A percentile compares a stretch with the other conserved stretches of the same genome.
phyloP scores from a whole-genome alignment of 2,329 filamentous ascomycete species.

The Aureobasidium sp. region DNA sequence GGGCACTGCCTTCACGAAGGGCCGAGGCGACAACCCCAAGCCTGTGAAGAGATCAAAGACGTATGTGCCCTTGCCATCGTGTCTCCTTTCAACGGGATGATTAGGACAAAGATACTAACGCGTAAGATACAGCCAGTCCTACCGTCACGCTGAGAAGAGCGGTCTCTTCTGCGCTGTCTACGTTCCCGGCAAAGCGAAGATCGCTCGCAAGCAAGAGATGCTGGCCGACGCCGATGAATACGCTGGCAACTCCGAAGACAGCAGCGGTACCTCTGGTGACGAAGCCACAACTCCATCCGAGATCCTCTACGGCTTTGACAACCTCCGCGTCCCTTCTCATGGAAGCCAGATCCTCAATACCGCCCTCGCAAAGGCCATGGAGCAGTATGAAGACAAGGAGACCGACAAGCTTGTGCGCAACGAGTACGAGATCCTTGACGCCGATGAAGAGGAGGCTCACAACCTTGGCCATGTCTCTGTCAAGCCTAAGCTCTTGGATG shows the following conservation, averaged over 20 bases:
- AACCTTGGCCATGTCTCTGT: conserved; percentile 21
- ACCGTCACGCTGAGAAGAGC: conserved; percentile 22
- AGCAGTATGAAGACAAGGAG: conserved; percentile 51
- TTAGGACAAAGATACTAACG: background rate
- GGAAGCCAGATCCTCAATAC: conserved; percentile 50
- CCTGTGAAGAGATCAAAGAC: conserved; percentile 25
- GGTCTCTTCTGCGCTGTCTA: conserved; percentile 18
- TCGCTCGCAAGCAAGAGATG: conserved; percentile 37
- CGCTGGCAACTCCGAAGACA: background rate
- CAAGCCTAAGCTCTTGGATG: conserved; percentile 24
- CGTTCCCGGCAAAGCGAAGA: conserved; percentile 19
- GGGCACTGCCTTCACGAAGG: conserved; percentile 25
- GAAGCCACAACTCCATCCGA: conserved; percentile 39
- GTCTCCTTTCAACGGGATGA: no score
- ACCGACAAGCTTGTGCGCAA: conserved; percentile 52
- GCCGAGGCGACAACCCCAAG: conserved; percentile 25
- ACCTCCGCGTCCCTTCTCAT: conserved; percentile 38
- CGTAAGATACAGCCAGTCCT: conserved; percentile 14
- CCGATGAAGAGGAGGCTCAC: conserved; percentile 30
- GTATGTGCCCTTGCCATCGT: conserved; percentile 17
- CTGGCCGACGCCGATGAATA: conserved; percentile 22
- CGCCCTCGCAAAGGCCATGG: conserved; percentile 49
- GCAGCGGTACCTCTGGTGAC: conserved; percentile 18
- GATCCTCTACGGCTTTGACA: conserved; percentile 48
- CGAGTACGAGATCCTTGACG: conserved; percentile 49